Evolutionary conservation across 805 yeast species (phyloP).

Genomic region (Blastobotrys terrestris): DNA sequence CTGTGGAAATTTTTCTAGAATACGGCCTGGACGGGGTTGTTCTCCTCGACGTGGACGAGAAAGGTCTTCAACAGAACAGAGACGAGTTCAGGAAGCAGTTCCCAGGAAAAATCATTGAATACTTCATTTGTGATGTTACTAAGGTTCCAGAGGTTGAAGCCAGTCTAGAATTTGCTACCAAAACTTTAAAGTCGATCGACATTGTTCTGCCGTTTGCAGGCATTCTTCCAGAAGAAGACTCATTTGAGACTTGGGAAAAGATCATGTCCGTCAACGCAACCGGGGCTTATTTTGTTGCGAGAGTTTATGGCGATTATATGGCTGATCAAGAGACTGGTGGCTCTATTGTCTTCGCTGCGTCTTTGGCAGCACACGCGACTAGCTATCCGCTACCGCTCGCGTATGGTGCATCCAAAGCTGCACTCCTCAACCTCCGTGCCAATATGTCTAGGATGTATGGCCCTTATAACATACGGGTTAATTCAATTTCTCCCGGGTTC

Average conservation of each 20-base stretch:
- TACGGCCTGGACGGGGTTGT: slow-evolving; percentile 6
- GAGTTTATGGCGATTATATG: slow-evolving; percentile 9
- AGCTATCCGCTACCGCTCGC: slow-evolving; percentile 4
- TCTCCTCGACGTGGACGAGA: slow-evolving; percentile 3
- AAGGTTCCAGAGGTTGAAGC: background rate
- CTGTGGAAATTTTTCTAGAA: slow-evolving; percentile 7
- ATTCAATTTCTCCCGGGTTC: slow-evolving; percentile 6
- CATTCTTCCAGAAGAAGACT: slow-evolving; percentile 30
- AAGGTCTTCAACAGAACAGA: background rate
- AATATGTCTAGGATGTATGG: slow-evolving; percentile 9
- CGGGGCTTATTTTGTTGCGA: slow-evolving; percentile 1
- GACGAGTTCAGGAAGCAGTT: background rate
- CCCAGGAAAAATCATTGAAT: slow-evolving; percentile 1
- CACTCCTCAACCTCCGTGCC: slow-evolving; percentile 1
- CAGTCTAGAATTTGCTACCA: slow-evolving; percentile 15
- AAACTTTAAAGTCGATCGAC: slow-evolving; percentile 33
- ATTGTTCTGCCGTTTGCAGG: slow-evolving; percentile 35
- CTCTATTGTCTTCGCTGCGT: slow-evolving; percentile 8
- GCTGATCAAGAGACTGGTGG: slow-evolving; percentile 6
- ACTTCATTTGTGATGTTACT: slow-evolving; percentile 3
- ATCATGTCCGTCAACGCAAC: slow-evolving; percentile 5
- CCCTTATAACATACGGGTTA: slow-evolving; percentile 4
- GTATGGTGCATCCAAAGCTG: slow-evolving; percentile 2
- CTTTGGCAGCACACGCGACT: slow-evolving; percentile 5
- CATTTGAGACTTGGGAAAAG: slow-evolving; percentile 1